Base-by-base conservation (phyloP, 2,329 filamentous ascomycete species). In the Microcyclospora pomicola region DNA sequence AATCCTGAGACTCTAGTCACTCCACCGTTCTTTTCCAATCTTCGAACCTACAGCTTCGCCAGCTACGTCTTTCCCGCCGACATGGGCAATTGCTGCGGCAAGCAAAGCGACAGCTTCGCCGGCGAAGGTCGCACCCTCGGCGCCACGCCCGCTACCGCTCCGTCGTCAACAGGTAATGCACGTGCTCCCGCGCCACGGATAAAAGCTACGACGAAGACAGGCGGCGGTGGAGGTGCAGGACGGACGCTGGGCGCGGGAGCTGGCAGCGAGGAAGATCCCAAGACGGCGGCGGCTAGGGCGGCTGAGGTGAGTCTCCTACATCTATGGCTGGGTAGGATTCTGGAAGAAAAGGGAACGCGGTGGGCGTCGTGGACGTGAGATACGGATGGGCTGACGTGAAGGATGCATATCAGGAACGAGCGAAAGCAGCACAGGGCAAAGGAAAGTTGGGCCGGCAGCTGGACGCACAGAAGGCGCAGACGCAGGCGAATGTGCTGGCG, bases 81-180 rank as follows among this genome's bases (percentile, higher is more conserved):
- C 47, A 94, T 95, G 87, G 87, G 87, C 42, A 88, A 85, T 59
- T 71, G 85, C 62, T 94, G 83, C 66, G 82, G 84, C 57, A 86
- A 84, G 44, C 71, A 68, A 41, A 65, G 74, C 27, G 76, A 82
- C 50, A 68, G 74, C 59, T 91, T 86, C 65, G 63, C 74, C 37
- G 73, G 74, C 38, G 78, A 81, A 35, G 85, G 84, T 42, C 80
- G 83, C 38, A 72, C 76, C 29, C 69, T 93, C 38, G 80, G 75
- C 48, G 68, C 76, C 29, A 65, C 68, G 14, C 59, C 67, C 7
- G 47, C 63, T 42, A 44, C 68, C 56, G 47, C 66, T 53, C 40
- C 51, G 2, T 30, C 44, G 43, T 42, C 60, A 59, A 40, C 72
- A 66, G 56, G 52, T 32, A 60, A 48, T 41, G 49, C 53, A 9